Conservation (phyloP, 2,329 filamentous ascomycete species). For the Paracamarosporium sp. region DNA sequence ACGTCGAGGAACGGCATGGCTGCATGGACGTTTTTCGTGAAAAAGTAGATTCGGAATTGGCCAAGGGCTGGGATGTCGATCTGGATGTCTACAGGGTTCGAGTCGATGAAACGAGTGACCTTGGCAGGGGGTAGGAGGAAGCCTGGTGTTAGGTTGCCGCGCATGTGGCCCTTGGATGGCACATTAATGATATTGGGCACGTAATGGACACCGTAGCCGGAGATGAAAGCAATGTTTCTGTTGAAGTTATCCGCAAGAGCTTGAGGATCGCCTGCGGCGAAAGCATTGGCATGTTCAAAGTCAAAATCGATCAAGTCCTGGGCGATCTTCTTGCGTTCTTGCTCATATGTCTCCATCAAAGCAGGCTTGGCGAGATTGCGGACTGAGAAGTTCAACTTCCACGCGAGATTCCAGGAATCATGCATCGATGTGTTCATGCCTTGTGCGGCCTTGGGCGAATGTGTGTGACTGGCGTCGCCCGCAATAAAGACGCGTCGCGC, state of each 20-base stretch:
- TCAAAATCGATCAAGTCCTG: constrained; percentile 54
- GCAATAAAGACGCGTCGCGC: constrained; percentile 55
- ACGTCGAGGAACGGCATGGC: constrained; percentile 64
- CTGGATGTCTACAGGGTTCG: constrained; percentile 79
- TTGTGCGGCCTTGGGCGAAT: constrained; percentile 52
- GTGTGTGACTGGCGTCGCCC: constrained; percentile 55
- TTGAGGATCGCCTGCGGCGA: constrained; percentile 67
- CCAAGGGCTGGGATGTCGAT: constrained; percentile 79
- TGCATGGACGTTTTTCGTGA: constrained; percentile 67
- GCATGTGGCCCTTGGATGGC: constrained; percentile 59
- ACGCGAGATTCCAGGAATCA: constrained; percentile 52
- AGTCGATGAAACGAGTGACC: constrained; percentile 76
- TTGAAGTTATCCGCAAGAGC: constrained; percentile 73
- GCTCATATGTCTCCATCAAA: constrained; percentile 49
- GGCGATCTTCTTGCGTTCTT: constrained; percentile 52
- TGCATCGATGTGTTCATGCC: constrained; percentile 56
- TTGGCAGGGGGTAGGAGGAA: constrained; percentile 69
- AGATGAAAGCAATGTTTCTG: constrained; percentile 76
- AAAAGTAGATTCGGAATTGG: constrained; percentile 78
- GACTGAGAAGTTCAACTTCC: constrained; percentile 52
- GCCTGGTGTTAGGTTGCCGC: constrained; percentile 48
- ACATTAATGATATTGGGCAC: constrained; percentile 68
- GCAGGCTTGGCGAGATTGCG: constrained; percentile 46
- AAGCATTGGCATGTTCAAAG: constrained; percentile 57
- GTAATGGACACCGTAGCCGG: constrained; percentile 74